Evolutionary conservation across 495 filamentous ascomycete genomes (phyloP), one percentile per base, ranked within the genome.

Genomic region (Penicillium argentinense): DNA sequence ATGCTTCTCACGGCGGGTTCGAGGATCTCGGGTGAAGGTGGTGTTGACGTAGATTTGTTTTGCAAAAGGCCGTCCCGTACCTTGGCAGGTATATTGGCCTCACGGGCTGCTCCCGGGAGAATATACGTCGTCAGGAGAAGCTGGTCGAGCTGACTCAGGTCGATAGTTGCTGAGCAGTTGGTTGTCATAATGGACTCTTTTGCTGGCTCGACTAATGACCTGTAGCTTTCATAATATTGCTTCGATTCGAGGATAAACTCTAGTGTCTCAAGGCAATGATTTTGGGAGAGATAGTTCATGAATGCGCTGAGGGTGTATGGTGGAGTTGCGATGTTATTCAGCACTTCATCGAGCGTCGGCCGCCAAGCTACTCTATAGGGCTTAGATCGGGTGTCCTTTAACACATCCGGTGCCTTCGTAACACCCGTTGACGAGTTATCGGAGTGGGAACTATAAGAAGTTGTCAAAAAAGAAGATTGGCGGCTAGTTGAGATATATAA

Each of bases 171-270:
- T 11, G 30, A 5, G 7, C 11, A 3, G 30, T 18, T 33, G 30
- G 30, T 19, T 18, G 24, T 29, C 39, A 16, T 12, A 3, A 42
- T 42, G 13, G 24, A 42, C 4, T 28, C 39, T 26, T 16, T 27
- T 27, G 39, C 24, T 4, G 39, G n/a, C 9, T 42, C 16, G 6
- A 26, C 6, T 29, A 28, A 42, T 28, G 39, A 26, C 3, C 16
- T 29, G 39, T 27, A 42, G 0, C 22, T 19, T 42, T 42, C 30
- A 14, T 14, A 13, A 33, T 33, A 33, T 18, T 14, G 30, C 30
- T 84, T 80, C 23, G 89, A 84, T 62, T 93, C 89, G 80, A 93
- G 83, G 23, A 89, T 91, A 65, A 96, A 96, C 56, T 96, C 90
- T 25, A 95, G 68, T 16, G 87, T 95, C 66, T 96, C 90, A 38